A percentile compares a stretch with the other conserved stretches of the same genome.
These are phyloP conservation scores for Fonsecaea pedrosoi DNA, from an alignment of 2,329 filamentous ascomycete genomes.

Conservation along the genomic window DNA sequence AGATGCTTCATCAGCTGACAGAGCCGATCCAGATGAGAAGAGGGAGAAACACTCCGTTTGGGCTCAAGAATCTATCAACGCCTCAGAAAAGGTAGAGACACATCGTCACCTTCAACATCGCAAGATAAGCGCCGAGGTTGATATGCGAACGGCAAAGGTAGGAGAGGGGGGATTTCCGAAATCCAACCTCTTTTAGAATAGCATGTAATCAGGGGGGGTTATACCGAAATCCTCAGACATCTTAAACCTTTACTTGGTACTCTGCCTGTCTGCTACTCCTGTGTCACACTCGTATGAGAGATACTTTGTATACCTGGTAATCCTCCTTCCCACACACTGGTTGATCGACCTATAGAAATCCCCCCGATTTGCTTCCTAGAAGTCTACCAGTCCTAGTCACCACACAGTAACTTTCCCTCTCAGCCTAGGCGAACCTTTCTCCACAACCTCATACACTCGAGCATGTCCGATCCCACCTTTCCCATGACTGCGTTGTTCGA, in stretches of 20 bases:
- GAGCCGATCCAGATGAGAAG: neutral
- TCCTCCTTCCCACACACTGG: no score
- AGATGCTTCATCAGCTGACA: neutral
- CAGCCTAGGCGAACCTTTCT: constrained; percentile 43
- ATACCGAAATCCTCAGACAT: neutral
- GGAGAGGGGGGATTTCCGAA: neutral
- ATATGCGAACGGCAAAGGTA: neutral
- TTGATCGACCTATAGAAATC: no score
- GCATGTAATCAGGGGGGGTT: neutral
- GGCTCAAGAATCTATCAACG: neutral
- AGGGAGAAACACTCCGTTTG: neutral
- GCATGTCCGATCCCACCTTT: constrained; percentile 42
- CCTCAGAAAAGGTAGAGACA: neutral
- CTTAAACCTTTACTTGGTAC: no score
- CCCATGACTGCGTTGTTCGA: constrained; percentile 26
- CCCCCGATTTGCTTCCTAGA: no score
- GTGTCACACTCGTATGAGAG: no score
- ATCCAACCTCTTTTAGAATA: neutral
- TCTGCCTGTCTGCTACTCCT: no score
- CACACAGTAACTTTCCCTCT: neutral
- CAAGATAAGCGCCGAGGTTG: neutral
- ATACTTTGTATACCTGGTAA: no score
- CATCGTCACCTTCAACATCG: neutral
- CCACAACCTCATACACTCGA: constrained; percentile 43
- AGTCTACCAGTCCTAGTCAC: no score